Evolutionary conservation across 768 basidiomycete genomes (phyloP), one percentile per base, ranked within the genome.

Genomic region (Cubamyces sp.): DNA sequence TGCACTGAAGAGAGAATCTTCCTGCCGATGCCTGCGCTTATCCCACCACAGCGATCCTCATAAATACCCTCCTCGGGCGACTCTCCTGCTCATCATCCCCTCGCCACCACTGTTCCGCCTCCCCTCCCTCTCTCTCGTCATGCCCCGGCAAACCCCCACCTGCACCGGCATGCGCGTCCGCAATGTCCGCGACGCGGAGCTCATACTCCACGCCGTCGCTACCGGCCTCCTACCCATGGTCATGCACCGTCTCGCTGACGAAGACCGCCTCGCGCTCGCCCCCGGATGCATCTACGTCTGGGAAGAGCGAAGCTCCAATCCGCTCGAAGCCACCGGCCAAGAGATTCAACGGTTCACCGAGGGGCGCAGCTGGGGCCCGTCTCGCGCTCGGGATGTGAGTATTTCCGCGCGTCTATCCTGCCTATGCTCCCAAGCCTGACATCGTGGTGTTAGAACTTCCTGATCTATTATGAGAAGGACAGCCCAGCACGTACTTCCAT

Each of bases 381-480:
- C 77, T 15, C 74, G 75, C 46, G 75, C 74, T 19, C 68, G 76
- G 54, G 74, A 69, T 48, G 71, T 68, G 59, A 64, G 67, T 62
- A 46, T 53, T 41, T 57, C 34, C 34, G 61, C 55, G 54, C 50
- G 37, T 37, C 46, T 52, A 47, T 60, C 52, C 48, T 37, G 34
- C 18, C 14, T 30, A 18, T 57, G 59, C 21, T 65, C 62, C 16
- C 62, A 61, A 28, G 65, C 61, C 64, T 65, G 39, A 60, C 57
- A 52, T 34, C 26, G 21, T 34, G 34, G 34, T 57, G 41, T 21
- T 41, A 76, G 73, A 75, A 76, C 59, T 78, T 78, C 67, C 69
- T 78, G 12, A 72, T 77, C 56, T 78, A 78, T 59, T 72, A 75
- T 51, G 77, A 78, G 67, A 78, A 78, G 67, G 75, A 74, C 42